Conservation (phyloP, 2,329 filamentous ascomycete genomes). For the Exophiala viscosa region DNA sequence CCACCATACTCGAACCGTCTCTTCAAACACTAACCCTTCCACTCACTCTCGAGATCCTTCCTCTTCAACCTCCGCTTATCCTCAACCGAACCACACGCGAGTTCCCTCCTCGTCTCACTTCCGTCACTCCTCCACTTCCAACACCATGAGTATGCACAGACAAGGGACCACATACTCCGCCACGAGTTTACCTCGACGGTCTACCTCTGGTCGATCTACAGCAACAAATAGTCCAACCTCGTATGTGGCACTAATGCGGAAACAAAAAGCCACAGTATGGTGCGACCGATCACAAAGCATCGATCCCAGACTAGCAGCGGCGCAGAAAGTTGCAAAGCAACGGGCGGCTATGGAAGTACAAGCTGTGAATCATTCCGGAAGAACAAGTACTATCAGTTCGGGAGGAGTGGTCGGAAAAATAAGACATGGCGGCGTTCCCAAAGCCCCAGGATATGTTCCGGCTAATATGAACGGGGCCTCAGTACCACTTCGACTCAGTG, state of each 20-base stretch:
- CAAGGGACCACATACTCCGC: conserved; percentile 25
- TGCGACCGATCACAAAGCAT: conserved; percentile 91
- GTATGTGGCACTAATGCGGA: conserved; percentile 92
- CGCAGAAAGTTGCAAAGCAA: conserved; percentile 82
- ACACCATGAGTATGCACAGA: conserved; percentile 27
- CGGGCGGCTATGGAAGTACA: conserved; percentile 80
- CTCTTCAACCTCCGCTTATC: conserved; percentile 6
- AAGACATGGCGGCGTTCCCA: conserved; percentile 77
- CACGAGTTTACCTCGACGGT: conserved; percentile 26
- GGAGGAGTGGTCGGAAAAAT: conserved; percentile 66
- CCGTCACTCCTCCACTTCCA: conserved; percentile 22
- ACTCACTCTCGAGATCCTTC: conserved; percentile 9
- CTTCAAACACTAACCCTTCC: conserved; percentile 17
- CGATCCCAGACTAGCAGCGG: conserved; percentile 76
- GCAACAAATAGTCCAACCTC: conserved; percentile 29
- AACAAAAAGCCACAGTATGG: conserved; percentile 98
- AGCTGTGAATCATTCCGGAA: conserved; percentile 53
- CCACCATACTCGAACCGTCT: conserved; percentile 23
- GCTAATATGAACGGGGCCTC: conserved; percentile 72
- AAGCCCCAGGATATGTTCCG: conserved; percentile 72
- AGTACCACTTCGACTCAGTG: conserved; percentile 85
- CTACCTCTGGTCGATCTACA: conserved; percentile 28
- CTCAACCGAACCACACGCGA: conserved; percentile 10
- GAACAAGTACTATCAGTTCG: conserved; percentile 62
- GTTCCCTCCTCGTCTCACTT: conserved; percentile 22